These are phyloP conservation scores for Pleurotus platypus DNA, from an alignment of 768 basidiomycete genomes.

Conservation along the genomic window DNA sequence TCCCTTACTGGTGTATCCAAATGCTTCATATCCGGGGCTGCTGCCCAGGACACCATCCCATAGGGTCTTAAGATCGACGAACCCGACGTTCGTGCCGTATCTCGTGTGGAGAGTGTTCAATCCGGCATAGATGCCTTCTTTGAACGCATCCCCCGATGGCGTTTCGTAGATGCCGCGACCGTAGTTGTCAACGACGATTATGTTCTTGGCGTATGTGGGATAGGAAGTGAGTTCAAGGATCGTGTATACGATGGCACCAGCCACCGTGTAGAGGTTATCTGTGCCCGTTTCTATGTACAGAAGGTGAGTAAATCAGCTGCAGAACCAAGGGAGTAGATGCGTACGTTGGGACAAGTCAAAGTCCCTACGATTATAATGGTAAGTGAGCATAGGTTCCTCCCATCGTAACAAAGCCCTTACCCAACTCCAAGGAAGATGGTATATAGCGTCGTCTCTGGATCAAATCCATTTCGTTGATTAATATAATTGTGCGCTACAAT, in stretches of 20 bases:
- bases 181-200: conserved; percentile 51
- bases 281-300: conserved; percentile 17
- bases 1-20: conserved; percentile 41
- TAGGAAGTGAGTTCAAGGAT: conserved; percentile 36
- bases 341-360: conserved; percentile 33
- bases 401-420: conserved; percentile 23
- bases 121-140: conserved; percentile 37
- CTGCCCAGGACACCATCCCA: conserved; percentile 42
- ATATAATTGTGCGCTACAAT: conserved; percentile 18
- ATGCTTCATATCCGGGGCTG: conserved; percentile 42
- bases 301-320: conserved; percentile 15
- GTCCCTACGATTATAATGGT: conserved; percentile 27
- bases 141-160: conserved; percentile 40
- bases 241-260: conserved; percentile 32
- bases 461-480: conserved; percentile 17
- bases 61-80: conserved; percentile 40
- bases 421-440: conserved; percentile 52
- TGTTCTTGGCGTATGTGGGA: conserved; percentile 44
- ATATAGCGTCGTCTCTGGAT: conserved; percentile 44
- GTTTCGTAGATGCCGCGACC: conserved; percentile 37
- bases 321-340: conserved; percentile 16
- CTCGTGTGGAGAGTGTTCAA: conserved; percentile 28
- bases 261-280: conserved; percentile 27
- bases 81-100: conserved; percentile 36
- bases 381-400: background rate